Percentiles rank a stretch among this genome's conserved stretches.
Evolutionary conservation across 164 flowering plant species (phyloP).

Genomic region (Kalanchoe fedtschenkoi): DNA sequence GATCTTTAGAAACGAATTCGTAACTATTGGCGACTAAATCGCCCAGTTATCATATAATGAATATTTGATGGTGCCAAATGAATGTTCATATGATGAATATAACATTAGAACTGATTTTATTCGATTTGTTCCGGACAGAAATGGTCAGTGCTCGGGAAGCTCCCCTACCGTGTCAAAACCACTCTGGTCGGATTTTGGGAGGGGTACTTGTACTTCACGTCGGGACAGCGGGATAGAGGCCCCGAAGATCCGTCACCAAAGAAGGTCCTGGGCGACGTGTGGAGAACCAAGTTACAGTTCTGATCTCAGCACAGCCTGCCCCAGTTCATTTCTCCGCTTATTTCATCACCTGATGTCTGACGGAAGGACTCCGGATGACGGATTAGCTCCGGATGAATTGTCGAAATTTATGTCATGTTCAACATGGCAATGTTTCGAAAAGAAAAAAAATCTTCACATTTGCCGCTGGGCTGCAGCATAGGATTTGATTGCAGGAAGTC

Average conservation of each 20-base stretch:
- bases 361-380: too few relatives aligned
- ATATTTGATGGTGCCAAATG: background rate
- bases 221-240: conserved; percentile 68
- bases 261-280: conserved; percentile 49
- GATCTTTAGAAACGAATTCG: too few relatives aligned
- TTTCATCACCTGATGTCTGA: too few relatives aligned
- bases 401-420: too few relatives aligned
- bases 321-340: background rate
- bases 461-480: too few relatives aligned
- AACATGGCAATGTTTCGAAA: too few relatives aligned
- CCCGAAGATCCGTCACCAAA: conserved; percentile 56
- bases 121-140: conserved; percentile 27
- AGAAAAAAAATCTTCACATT: too few relatives aligned
- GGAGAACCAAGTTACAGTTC: conserved; percentile 48
- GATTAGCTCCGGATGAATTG: too few relatives aligned
- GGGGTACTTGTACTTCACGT: conserved; percentile 67
- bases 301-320: too few relatives aligned
- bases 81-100: background rate
- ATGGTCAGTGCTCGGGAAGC: conserved; percentile 59
- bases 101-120: background rate
- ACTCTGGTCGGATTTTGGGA: conserved; percentile 61
- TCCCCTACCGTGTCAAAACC: conserved; percentile 64
- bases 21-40: too few relatives aligned
- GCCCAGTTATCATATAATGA: too few relatives aligned
- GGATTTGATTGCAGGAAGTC: too few relatives aligned